These are phyloP conservation scores for Candida methanosorbosa DNA, from an alignment of 805 yeast genomes.

Conservation along the genomic window DNA sequence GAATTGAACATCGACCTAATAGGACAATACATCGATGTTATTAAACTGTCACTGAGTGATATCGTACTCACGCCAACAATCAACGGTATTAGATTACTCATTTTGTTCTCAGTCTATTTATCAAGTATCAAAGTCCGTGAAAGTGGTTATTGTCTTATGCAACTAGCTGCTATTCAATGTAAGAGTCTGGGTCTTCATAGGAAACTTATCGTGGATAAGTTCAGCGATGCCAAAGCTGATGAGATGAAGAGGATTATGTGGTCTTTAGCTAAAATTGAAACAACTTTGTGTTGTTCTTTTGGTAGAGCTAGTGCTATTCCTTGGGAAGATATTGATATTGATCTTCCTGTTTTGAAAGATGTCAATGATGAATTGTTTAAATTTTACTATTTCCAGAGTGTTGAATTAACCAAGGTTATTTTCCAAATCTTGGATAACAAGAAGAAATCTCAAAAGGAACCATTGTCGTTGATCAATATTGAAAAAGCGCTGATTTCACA, in stretches of 20 bases:
- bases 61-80: conserved; percentile 34
- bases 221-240: conserved; percentile 24
- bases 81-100: conserved; percentile 34
- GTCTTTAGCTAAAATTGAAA: conserved; percentile 34
- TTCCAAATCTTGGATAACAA: conserved; percentile 32
- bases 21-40: conserved; percentile 28
- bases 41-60: conserved; percentile 33
- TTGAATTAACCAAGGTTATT: conserved; percentile 28
- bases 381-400: conserved; percentile 24
- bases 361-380: conserved; percentile 22
- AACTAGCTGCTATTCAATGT: conserved; percentile 38
- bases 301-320: conserved; percentile 38
- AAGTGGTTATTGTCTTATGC: conserved; percentile 38
- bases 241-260: conserved; percentile 35
- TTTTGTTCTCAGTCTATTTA: conserved; percentile 33
- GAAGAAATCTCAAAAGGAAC: conserved; percentile 26
- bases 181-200: conserved; percentile 41
- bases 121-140: conserved; percentile 38
- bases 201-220: conserved; percentile 26
- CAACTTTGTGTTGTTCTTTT: conserved; percentile 32
- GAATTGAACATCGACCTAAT: conserved; percentile 18
- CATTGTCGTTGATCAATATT: conserved; percentile 29
- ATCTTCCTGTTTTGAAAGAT: conserved; percentile 24
- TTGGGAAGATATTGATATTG: conserved; percentile 35
- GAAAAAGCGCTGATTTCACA: conserved; percentile 31